Evolutionary conservation across 192 early-diverging fungal genomes (phyloP), one percentile per base, ranked within the genome.

Genomic region (Backusella morwellensis): DNA sequence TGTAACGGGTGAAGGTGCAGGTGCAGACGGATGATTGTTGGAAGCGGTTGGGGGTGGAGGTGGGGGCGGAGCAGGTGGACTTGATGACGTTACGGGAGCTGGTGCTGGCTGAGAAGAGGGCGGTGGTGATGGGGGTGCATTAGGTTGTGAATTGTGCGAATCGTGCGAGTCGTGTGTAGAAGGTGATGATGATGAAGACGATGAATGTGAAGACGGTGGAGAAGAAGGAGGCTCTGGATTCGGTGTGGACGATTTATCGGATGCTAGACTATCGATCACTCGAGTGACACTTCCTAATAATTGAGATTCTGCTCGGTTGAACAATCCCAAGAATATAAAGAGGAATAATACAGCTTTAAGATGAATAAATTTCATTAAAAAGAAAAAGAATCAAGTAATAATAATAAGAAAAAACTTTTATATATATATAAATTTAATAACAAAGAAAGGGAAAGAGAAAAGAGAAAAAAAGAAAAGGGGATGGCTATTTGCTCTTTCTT

Each of bases 361-460:
- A 29, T 47, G 70, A 44, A 71, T 70, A 21, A 77, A 29, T 77
- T 70, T 59, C 67, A 77, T 70, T 40, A 29, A 50, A 68, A 50
- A 50, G 47, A 50, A 50, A 76, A 50, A 68, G 29, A 21, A 19
- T 14, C 35, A 69, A 76, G 42, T 0, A 69, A 52, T 17, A 52
- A 52, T 26, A 76, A 41, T 19, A 12, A 44, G 23, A 59, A 54
- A 59, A 41, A 29, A 36, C 35, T n/a, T 44, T 38, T 38, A 38
- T 38, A 38, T 52, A 35, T 69, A 44, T 71, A 44, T 32, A 32
- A 32, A 32, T 41, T 42, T 14, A 35, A 41, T 42, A 44, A 36
- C 26, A 35, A 70, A 70, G 21, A 59, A 41, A 56, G 70, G 38
- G 17, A 70, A 68, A 41, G 50, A 38, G 36, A n/a, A 34, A 47